These are phyloP conservation scores for Exophiala oligosperma DNA, from an alignment of 2,329 filamentous ascomycete species.

Conservation along the genomic window DNA sequence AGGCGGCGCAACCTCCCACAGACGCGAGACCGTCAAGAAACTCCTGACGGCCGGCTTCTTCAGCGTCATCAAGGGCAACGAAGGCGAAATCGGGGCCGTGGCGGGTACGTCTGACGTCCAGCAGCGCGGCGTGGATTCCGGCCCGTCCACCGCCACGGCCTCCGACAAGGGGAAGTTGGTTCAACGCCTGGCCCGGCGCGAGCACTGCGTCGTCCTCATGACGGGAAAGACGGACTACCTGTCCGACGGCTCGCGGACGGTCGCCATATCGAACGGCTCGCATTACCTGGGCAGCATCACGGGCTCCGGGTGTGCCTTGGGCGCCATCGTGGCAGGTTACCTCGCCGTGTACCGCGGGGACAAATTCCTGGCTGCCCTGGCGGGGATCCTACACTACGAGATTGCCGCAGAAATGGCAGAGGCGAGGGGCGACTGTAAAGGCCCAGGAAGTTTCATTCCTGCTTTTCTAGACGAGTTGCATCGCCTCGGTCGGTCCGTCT, in stretches of 20 bases:
- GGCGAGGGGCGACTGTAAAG: slow-evolving; percentile 61
- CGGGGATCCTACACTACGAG: slow-evolving; percentile 76
- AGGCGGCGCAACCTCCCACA: slow-evolving; percentile 75
- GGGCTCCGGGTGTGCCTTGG: slow-evolving; percentile 78
- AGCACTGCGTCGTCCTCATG: slow-evolving; percentile 74
- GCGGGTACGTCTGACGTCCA: slow-evolving; percentile 57
- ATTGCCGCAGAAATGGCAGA: slow-evolving; percentile 71
- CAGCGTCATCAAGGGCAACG: slow-evolving; percentile 90
- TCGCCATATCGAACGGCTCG: slow-evolving; percentile 75
- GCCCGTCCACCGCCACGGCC: slow-evolving; percentile 53
- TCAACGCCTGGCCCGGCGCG: slow-evolving; percentile 63
- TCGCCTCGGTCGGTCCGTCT: slow-evolving; percentile 48
- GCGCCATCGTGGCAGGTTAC: slow-evolving; percentile 76
- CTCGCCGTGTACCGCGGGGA: slow-evolving; percentile 64
- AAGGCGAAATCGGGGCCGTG: slow-evolving; percentile 78
- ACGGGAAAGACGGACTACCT: slow-evolving; percentile 78
- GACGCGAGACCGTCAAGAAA: slow-evolving; percentile 68
- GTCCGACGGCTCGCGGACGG: slow-evolving; percentile 69
- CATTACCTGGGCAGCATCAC: slow-evolving; percentile 50
- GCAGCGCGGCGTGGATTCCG: slow-evolving; percentile 85
- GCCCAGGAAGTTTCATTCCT: slow-evolving; percentile 84
- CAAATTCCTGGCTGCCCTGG: slow-evolving; percentile 69
- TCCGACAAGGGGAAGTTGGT: slow-evolving; percentile 65
- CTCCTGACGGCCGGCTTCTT: slow-evolving; percentile 76
- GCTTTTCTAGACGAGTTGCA: slow-evolving; percentile 76